A percentile compares a stretch with the other conserved stretches of the same genome.
These are phyloP conservation scores for Speleostelium caveatum DNA, from an alignment of 78 protist species.

Conservation along the genomic window DNA sequence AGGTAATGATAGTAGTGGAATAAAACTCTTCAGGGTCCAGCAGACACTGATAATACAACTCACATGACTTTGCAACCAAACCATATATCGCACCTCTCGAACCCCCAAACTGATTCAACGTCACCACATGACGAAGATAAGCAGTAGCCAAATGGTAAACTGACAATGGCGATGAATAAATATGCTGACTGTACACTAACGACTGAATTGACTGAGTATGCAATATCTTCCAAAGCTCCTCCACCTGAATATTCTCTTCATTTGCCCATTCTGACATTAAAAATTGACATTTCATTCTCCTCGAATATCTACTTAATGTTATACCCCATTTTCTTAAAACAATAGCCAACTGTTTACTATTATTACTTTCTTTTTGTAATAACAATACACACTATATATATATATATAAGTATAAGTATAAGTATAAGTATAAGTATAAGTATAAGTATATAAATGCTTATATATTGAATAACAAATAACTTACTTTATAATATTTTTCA, in stretches of 20 bases:
- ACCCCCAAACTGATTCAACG: constrained; percentile 70
- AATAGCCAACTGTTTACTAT: constrained; percentile 20
- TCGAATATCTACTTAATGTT: constrained; percentile 56
- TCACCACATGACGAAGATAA: constrained; percentile 46
- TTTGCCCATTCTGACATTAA: constrained; percentile 74
- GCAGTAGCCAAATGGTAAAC: constrained; percentile 59
- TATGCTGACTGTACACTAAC: constrained; percentile 26
- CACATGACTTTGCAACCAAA: constrained; percentile 28
- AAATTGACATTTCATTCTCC: constrained; percentile 73
- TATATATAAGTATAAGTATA: no score
- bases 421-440: no score
- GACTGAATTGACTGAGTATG: constrained; percentile 55
- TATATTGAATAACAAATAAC: neutral
- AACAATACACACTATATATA: constrained; percentile 5
- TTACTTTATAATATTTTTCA: constrained; percentile 60
- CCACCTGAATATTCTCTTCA: constrained; percentile 68
- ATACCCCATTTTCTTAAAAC: constrained; percentile 73
- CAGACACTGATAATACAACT: constrained; percentile 42
- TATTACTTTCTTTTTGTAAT: neutral
- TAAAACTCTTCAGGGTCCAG: neutral
- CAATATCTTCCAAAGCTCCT: constrained; percentile 61
- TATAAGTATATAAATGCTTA: neutral
- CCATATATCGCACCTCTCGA: constrained; percentile 27
- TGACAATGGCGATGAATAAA: constrained; percentile 28
- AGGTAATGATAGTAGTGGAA: no score